Conservation (phyloP, 2,329 filamentous ascomycete genomes). For the Colletotrichum magnum region DNA sequence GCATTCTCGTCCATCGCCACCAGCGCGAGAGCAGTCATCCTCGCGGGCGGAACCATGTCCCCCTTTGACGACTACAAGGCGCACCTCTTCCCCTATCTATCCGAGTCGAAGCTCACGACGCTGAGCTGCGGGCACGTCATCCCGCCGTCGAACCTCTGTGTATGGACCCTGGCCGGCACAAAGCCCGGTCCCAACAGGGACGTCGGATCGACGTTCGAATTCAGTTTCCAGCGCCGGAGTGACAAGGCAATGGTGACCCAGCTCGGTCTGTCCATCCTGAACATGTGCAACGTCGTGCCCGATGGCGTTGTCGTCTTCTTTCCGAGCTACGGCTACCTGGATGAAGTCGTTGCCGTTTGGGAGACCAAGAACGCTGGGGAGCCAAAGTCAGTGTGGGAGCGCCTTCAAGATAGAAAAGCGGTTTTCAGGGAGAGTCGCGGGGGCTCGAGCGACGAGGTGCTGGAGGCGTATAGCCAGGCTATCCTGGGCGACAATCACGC, state of each 20-base stretch:
- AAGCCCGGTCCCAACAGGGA: constrained; percentile 47
- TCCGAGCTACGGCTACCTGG: constrained; percentile 92
- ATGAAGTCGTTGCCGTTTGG: constrained; percentile 78
- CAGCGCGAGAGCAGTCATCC: constrained; percentile 86
- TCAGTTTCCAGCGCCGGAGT: constrained; percentile 85
- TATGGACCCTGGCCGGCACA: constrained; percentile 74
- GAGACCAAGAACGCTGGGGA: constrained; percentile 52
- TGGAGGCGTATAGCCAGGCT: constrained; percentile 79
- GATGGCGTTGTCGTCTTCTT: constrained; percentile 97
- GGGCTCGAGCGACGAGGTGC: constrained; percentile 75
- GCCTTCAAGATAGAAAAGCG: constrained; percentile 70
- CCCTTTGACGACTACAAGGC: constrained; percentile 92
- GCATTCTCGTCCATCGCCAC: constrained; percentile 92
- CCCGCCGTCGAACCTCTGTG: constrained; percentile 83
- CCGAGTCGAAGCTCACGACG: constrained; percentile 75
- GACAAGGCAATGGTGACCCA: constrained; percentile 79
- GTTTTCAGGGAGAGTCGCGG: constrained; percentile 73
- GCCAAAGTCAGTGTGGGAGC: constrained; percentile 68
- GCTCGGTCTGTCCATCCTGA: constrained; percentile 80
- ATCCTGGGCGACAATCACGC: constrained; percentile 64
- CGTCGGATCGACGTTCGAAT: constrained; percentile 76
- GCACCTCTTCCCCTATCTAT: constrained; percentile 86
- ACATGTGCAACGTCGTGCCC: constrained; percentile 80
- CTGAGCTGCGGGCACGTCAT: constrained; percentile 97
- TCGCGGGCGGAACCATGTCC: constrained; percentile 98